A percentile compares a stretch with the other conserved stretches of the same genome.
phyloP scores from a whole-genome alignment of 495 filamentous ascomycete species.

The Parachaetomium inaequale region DNA sequence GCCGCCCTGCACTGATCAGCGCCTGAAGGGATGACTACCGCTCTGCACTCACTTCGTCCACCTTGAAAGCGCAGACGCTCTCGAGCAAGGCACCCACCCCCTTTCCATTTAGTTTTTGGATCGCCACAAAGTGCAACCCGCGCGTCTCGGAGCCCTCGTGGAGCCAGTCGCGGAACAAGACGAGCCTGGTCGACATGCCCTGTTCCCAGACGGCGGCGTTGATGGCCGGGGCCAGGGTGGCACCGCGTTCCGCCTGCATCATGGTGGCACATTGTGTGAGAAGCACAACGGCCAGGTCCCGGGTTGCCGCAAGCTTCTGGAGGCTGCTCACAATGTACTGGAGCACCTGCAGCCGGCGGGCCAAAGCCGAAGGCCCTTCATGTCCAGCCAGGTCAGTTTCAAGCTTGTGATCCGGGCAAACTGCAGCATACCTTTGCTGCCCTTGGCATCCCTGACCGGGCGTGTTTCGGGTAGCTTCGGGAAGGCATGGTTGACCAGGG shows the following conservation, averaged over 20 bases:
- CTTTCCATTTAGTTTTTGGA: constrained; percentile 48
- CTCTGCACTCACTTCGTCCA: constrained; percentile 35
- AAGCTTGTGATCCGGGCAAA: neutral
- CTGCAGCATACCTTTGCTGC: constrained; percentile 25
- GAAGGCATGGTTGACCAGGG: constrained; percentile 69
- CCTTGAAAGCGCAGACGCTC: constrained; percentile 39
- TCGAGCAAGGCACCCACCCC: constrained; percentile 23
- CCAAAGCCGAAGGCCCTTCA: constrained; percentile 34
- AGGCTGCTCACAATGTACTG: constrained; percentile 50
- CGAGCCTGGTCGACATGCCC: constrained; percentile 61
- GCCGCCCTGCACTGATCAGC: constrained; percentile 27
- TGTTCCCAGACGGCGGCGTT: constrained; percentile 67
- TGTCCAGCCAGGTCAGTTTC: constrained; percentile 7
- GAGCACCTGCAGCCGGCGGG: constrained; percentile 42
- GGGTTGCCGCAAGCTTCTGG: constrained; percentile 63
- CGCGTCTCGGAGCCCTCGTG: constrained; percentile 27
- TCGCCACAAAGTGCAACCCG: constrained; percentile 38
- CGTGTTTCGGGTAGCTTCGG: constrained; percentile 40
- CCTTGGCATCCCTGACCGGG: constrained; percentile 20
- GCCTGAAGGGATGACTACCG: constrained; percentile 10
- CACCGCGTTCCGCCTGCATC: constrained; percentile 53
- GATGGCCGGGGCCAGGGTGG: constrained; percentile 69
- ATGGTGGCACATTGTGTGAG: constrained; percentile 70
- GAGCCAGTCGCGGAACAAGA: constrained; percentile 65
- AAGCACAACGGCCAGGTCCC: constrained; percentile 63